A percentile compares a stretch with the other conserved stretches of the same genome.
These are phyloP conservation scores for Erythrobasidium yunnanense DNA, from an alignment of 768 basidiomycete species.

Conservation along the genomic window DNA sequence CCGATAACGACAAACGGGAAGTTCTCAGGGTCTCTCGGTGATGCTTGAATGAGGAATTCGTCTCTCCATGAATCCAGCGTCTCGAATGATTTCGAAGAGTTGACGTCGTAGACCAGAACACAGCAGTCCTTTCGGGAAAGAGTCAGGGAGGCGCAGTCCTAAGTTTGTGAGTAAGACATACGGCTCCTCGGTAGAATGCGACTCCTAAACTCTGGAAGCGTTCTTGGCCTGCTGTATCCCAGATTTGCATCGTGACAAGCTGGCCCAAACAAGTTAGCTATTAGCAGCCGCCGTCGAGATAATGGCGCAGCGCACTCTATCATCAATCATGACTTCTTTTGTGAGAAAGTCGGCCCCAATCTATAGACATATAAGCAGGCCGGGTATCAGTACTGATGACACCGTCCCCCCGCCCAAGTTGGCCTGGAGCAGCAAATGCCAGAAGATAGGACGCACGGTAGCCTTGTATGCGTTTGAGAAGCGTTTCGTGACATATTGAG, in stretches of 20 bases:
- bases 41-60: slow-evolving; percentile 95
- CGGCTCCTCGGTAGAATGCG: slow-evolving; percentile 92
- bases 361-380: not conserved
- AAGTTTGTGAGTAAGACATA: not conserved
- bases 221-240: slow-evolving; percentile 99
- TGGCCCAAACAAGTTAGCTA: not conserved
- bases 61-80: slow-evolving; percentile 98
- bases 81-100: slow-evolving; percentile 96
- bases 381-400: not conserved
- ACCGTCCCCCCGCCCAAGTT: not conserved
- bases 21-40: slow-evolving; percentile 97
- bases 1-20: slow-evolving; percentile 98
- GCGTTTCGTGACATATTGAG: slow-evolving; percentile 99
- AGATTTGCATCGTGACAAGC: slow-evolving; percentile 93
- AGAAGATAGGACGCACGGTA: slow-evolving; percentile 46
- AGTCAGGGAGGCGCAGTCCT: not conserved
- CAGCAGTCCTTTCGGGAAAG: slow-evolving; percentile 68
- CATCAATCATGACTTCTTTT: slow-evolving; percentile 97
- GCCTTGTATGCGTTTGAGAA: slow-evolving; percentile 99
- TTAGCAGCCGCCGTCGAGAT: not conserved
- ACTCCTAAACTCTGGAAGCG: slow-evolving; percentile 98
- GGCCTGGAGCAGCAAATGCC: not conserved
- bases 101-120: slow-evolving; percentile 97
- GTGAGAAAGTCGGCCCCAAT: slow-evolving; percentile 95
- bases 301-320: slow-evolving; percentile 52